These are phyloP conservation scores for Fusarium redolens DNA, from an alignment of 2,329 filamentous ascomycete genomes.

Conservation along the genomic window DNA sequence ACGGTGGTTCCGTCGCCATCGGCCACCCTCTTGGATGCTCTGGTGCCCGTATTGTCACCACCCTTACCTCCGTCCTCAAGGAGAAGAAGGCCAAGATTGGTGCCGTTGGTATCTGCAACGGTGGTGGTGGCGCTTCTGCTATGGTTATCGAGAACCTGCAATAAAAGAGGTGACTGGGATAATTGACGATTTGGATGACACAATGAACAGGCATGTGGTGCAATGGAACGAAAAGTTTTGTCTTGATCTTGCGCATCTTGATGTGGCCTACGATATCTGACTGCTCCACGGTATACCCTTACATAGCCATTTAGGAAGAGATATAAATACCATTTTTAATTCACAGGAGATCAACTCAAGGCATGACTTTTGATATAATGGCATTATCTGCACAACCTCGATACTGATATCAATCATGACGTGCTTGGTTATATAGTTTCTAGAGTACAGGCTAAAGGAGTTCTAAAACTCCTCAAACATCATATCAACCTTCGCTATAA, in stretches of 20 bases:
- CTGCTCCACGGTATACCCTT: slow-evolving; percentile 32
- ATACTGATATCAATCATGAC: slow-evolving; percentile 21
- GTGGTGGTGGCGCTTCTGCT: slow-evolving; percentile 93
- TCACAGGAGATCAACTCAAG: slow-evolving; percentile 6
- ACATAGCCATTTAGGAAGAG: slow-evolving; percentile 30
- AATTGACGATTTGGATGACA: slow-evolving; percentile 43
- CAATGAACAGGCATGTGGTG: slow-evolving; percentile 26
- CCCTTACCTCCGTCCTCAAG: slow-evolving; percentile 86
- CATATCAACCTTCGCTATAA: slow-evolving; percentile 15
- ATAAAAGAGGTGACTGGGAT: slow-evolving; percentile 50
- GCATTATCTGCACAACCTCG: not conserved
- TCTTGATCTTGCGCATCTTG: slow-evolving; percentile 24
- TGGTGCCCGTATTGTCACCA: slow-evolving; percentile 92
- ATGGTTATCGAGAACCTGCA: slow-evolving; percentile 85
- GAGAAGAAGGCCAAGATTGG: slow-evolving; percentile 95
- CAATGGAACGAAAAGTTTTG: slow-evolving; percentile 38
- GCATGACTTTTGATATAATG: not conserved
- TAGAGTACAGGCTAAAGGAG: slow-evolving; percentile 41
- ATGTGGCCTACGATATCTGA: slow-evolving; percentile 33
- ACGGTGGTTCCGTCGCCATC: slow-evolving; percentile 93
- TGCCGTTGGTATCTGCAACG: slow-evolving; percentile 96
- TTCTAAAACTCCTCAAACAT: slow-evolving; percentile 10
- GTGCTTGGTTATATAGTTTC: slow-evolving; percentile 39
- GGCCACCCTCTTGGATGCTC: slow-evolving; percentile 95
- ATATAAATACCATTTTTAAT: slow-evolving; percentile 35